Base-by-base conservation (phyloP, 176 grass and related monocot species). In the Eleusine coracana region DNA sequence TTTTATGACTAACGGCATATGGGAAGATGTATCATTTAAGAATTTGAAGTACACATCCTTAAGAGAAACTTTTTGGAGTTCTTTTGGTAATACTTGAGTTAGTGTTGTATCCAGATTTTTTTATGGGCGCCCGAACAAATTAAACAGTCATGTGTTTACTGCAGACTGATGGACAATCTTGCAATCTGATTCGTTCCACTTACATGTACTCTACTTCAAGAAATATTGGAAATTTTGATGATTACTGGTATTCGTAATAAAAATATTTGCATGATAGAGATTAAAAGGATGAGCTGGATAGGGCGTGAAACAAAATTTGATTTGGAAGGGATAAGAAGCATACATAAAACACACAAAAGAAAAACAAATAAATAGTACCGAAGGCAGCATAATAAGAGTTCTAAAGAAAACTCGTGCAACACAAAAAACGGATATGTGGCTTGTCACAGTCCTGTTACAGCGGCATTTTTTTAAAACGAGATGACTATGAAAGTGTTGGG, bases 341-440 rank as follows among this genome's bases (percentile, higher is more conserved):
- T 28, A 63, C 10, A 39, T 39, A 48, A 55, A 2, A 74, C 21
- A 12, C 31, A 71, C 10, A 20, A 46, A 81, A 48, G 39, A 23
- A 7, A 7, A 5, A 77, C 5, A 58, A 18, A 40, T 7, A 27
- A 36, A 87, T 17, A 0, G 61, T 21, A 31, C 18, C 46, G 56
- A 45, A 54, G 20, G 77, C 60, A 86, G 66, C 25, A 74, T 16
- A 66, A 16, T 45, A 45, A 45, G 40, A 49, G 70, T n/a, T 82
- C n/a, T 44, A 2, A 70, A 46, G 51, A 10, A 36, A 51, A 46
- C 11, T 1, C 20, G 15, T 60, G 63, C 80, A 29, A 20, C 20
- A 54, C 41, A 11, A 2, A 2, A 29, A 71, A 70, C 50, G 49
- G 10, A 61, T 5, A 71, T 23, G 27, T 11, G 5, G 23, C 69